Base-by-base conservation (phyloP, 495 filamentous ascomycete genomes). In the Podospora sp. region DNA sequence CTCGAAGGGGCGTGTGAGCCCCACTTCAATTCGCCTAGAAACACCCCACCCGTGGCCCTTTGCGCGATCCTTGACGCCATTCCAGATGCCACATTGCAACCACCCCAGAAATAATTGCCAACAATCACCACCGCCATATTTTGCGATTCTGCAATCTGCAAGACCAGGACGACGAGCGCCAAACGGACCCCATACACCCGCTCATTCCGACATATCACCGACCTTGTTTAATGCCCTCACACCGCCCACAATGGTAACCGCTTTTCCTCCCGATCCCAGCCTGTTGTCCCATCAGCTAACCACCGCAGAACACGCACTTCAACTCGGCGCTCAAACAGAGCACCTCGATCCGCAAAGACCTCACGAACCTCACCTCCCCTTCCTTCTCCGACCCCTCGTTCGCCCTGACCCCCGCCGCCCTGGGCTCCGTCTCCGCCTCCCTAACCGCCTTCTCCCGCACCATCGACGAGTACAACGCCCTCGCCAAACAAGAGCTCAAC, bases 291-390 rank as follows among this genome's bases (percentile, higher is more conserved):
- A 56, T n/a, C n/a, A 33, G 26, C 52, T 65, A 68, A 70, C 65
- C 0, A 4, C 26, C 26, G 1, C 58, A 86, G 94, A 97, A 97
- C 77, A 92, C 92, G 18, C 86, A 94, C 68, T 97, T 97, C 86
- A 97, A 97, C 79, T 94, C 93, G 20, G 94, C 95, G 33, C 87
- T 97, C 29, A 96, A 96, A 80, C 94, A 97, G 82, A 91, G 90
- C 55, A 93, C 91, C 64, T 85, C 92, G 7, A 90, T 97, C 74
- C 92, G 93, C 69, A 89, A 88, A 67, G 93, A 97, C 77, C 88
- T 97, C 60, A 87, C 91, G 70, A 80, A 79, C 70, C 91, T 96
- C 71, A 78, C 90, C 59, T 85, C 89, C 68, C 84, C 87, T 12
- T 85, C 90, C 12, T 46, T 46, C 40, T 46, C 40, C 40, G 40